These are phyloP conservation scores for Penicillium psychrosexuale DNA, from an alignment of 2,329 filamentous ascomycete species.

Conservation along the genomic window DNA sequence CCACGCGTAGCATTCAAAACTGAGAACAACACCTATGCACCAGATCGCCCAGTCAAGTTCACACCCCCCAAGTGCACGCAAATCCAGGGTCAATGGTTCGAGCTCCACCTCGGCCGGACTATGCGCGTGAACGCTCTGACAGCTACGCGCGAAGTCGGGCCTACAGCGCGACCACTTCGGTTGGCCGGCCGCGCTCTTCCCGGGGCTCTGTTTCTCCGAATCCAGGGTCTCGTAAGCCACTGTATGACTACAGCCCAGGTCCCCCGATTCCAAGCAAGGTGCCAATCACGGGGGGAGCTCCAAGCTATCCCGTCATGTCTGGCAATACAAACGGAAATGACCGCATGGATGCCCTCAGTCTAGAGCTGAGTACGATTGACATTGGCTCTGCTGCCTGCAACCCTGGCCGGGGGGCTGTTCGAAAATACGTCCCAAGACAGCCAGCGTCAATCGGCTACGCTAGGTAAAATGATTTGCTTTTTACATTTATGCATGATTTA, in stretches of 20 bases:
- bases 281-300: slow-evolving; percentile 34
- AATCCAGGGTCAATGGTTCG: slow-evolving; percentile 16
- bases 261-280: slow-evolving; percentile 46
- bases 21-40: slow-evolving; percentile 12
- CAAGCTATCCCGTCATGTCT: slow-evolving; percentile 29
- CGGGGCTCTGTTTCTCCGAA: slow-evolving; percentile 33
- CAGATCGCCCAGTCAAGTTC: slow-evolving; percentile 17
- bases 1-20: slow-evolving; percentile 26
- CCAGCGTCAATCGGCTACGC: slow-evolving; percentile 31
- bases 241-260: slow-evolving; percentile 33
- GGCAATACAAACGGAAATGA: slow-evolving; percentile 25
- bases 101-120: slow-evolving; percentile 22
- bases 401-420: slow-evolving; percentile 25
- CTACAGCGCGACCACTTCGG: slow-evolving; percentile 27
- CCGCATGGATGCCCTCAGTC: slow-evolving; percentile 51
- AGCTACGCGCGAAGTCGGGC: slow-evolving; percentile 16
- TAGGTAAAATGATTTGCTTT: slow-evolving; percentile 17
- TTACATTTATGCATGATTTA: slow-evolving; percentile 14
- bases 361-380: slow-evolving; percentile 55
- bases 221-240: slow-evolving; percentile 25
- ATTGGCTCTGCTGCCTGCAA: slow-evolving; percentile 42
- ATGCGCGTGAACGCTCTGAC: slow-evolving; percentile 17
- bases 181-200: slow-evolving; percentile 22
- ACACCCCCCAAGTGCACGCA: slow-evolving; percentile 16
- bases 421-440: slow-evolving; percentile 32